Base-by-base conservation (phyloP, 176 grass and related monocot genomes). In the Ampelocalamus luodianensis region DNA sequence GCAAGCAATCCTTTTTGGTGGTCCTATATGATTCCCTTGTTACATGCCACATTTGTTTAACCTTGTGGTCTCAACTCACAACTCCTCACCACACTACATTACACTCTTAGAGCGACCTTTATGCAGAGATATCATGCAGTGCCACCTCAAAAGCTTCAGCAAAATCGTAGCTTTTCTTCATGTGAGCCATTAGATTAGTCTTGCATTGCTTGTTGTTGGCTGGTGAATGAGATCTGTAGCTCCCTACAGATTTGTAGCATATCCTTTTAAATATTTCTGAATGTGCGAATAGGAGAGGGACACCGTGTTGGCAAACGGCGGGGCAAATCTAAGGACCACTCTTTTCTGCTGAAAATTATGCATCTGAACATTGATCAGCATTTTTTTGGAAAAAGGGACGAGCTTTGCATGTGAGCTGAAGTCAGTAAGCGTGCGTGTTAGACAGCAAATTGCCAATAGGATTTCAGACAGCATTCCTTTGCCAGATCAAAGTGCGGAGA, bases 261-360 rank as follows among this genome's bases (percentile, higher is more conserved):
- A 10, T 12, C 59, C 20, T 10, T 53, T 65, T 20, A 53, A 74
- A 83, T 65, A 53, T 38, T 14, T 40, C 58, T 40, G 59, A 51
- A 76, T 74, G 59, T 62, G 43, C 0, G 68, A 64, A 20, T 65
- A 16, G 42, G 71, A 65, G 20, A 53, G 58, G 56, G 70, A 50
- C 42, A 55, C 48, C 44, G 12, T 83, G 70, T 74, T 83, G 58
- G 40, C 69, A 24, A 74, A 74, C 69, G 60, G 81, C 69, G 50
- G 42, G 56, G 81, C 70, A 83, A 83, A 83, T 83, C 69, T 26
- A 50, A 64, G 81, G 69, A 83, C 56, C 81, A 64, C 81, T 36
- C 29, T 40, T 58, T 76, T 63, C 56, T 39, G 71, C 37, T 48
- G 22, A n/a, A 63, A 73, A 61, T 36, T 82, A 83, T 63, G 69